Conservation (phyloP, 1,139 yeast genomes). For the Blastobotrys capitulatus region DNA sequence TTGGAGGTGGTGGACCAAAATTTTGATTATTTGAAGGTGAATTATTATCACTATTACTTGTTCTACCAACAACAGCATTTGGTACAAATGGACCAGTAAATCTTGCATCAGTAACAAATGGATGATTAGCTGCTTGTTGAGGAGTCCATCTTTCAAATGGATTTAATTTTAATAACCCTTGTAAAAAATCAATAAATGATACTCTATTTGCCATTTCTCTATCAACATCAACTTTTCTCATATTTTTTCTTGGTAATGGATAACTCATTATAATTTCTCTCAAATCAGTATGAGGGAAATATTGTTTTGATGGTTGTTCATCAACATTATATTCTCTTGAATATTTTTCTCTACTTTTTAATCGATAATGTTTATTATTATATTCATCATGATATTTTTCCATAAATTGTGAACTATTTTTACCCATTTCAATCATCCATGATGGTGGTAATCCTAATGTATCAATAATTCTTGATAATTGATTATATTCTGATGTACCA, state of each 20-base stretch:
- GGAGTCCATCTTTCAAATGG: slow-evolving; percentile 97
- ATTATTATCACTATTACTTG: neutral
- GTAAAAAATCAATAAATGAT: slow-evolving; percentile 69
- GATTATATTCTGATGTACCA: slow-evolving; percentile 91
- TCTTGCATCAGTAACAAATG: slow-evolving; percentile 57
- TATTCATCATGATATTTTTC: slow-evolving; percentile 37
- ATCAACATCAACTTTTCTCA: slow-evolving; percentile 51
- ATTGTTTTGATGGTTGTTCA: slow-evolving; percentile 80
- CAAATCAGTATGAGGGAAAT: slow-evolving; percentile 69
- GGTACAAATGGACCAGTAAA: slow-evolving; percentile 35
- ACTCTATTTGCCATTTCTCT: slow-evolving; percentile 66
- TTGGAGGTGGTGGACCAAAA: slow-evolving; percentile 5
- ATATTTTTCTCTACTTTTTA: slow-evolving; percentile 57
- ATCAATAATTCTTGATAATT: slow-evolving; percentile 72
- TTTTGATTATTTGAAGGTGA: neutral
- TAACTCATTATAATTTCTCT: slow-evolving; percentile 75
- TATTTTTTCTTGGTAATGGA: slow-evolving; percentile 63
- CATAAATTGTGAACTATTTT: slow-evolving; percentile 70
- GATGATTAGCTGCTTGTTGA: slow-evolving; percentile 89
- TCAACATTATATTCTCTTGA: slow-evolving; percentile 48
- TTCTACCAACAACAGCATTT: too few species aligned
- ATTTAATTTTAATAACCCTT: slow-evolving; percentile 72
- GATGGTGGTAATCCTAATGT: slow-evolving; percentile 85
- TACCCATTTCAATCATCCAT: slow-evolving; percentile 97
- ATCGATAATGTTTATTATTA: slow-evolving; percentile 38